Conservation (phyloP, 306 rosid species). For the Vigna mungo region DNA sequence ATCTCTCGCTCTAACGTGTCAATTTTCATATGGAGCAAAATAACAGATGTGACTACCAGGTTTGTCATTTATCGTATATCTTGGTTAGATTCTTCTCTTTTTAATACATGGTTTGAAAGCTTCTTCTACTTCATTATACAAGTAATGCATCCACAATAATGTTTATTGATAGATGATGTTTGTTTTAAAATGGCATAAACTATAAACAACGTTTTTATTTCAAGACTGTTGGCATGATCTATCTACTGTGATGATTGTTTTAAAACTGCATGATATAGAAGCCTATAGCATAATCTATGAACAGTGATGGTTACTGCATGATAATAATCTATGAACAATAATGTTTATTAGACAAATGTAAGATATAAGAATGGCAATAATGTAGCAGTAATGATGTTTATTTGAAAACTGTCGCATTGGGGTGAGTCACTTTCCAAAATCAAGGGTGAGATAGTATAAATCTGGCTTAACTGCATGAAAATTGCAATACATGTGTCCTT, state of each 20-base stretch:
- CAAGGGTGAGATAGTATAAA: not conserved
- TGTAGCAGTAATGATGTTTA: not conserved
- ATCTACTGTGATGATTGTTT: not conserved
- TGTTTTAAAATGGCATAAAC: not conserved
- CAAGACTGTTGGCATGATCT: not conserved
- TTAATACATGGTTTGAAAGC: not conserved
- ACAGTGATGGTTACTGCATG: not conserved
- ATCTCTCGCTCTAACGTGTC: conserved; percentile 29
- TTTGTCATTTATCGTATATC: conserved; percentile 5
- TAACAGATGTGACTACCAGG: conserved; percentile 33
- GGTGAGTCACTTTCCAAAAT: conserved; percentile 22
- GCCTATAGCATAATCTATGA: not conserved
- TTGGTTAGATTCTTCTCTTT: not conserved
- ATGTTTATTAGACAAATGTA: not conserved
- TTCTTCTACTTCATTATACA: not conserved
- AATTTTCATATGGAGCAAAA: conserved; percentile 7
- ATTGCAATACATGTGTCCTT: not conserved
- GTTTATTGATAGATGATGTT: not conserved
- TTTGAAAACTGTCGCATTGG: not conserved
- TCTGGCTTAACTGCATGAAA: conserved; percentile 9
- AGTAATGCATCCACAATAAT: not conserved
- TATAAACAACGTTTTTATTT: not conserved
- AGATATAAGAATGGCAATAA: not conserved
- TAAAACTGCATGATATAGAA: not conserved
- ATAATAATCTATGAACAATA: too few species aligned